Evolutionary conservation across 78 protist genomes (phyloP).

Genomic region (Chrysochromulina parva): DNA sequence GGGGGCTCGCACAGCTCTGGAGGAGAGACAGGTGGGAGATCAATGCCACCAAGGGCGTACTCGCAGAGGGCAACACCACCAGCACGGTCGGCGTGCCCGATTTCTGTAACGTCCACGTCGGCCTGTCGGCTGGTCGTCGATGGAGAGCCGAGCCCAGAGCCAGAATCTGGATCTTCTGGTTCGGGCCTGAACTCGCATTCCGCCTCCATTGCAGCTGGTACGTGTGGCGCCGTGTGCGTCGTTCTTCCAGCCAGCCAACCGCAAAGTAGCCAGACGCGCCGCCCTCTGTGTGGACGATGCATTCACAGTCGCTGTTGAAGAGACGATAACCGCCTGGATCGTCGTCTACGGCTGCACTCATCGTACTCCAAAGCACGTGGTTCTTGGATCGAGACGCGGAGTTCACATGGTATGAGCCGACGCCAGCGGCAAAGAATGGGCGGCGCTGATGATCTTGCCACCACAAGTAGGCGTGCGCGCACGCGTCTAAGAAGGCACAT

Average conservation of each 20-base stretch:
- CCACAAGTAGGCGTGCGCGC: not conserved
- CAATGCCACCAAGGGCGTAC: too few relatives aligned
- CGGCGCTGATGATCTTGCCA: not conserved
- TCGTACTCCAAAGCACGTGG: not conserved
- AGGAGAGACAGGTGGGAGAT: too few relatives aligned
- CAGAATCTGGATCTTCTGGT: too few relatives aligned
- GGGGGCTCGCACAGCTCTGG: too few relatives aligned
- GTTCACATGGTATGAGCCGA: not conserved
- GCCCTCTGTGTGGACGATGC: not conserved
- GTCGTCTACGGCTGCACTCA: too few relatives aligned
- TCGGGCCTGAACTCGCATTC: too few relatives aligned
- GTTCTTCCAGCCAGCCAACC: not conserved
- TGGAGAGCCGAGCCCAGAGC: too few relatives aligned
- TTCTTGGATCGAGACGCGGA: not conserved
- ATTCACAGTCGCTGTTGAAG: not conserved
- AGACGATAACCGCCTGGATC: not conserved
- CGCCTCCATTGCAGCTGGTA: not conserved
- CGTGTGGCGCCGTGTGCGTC: not conserved
- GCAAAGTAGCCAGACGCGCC: not conserved
- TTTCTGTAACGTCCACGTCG: too few relatives aligned
- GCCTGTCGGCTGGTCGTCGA: too few relatives aligned
- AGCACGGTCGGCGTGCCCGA: too few relatives aligned
- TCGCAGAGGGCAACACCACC: too few relatives aligned
- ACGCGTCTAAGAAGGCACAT: not conserved
- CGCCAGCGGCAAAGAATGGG: not conserved